Evolutionary conservation across 1,284 basidiomycete genomes (phyloP), one percentile per base, ranked within the genome.

Genomic region (Phenoliferia sp.): DNA sequence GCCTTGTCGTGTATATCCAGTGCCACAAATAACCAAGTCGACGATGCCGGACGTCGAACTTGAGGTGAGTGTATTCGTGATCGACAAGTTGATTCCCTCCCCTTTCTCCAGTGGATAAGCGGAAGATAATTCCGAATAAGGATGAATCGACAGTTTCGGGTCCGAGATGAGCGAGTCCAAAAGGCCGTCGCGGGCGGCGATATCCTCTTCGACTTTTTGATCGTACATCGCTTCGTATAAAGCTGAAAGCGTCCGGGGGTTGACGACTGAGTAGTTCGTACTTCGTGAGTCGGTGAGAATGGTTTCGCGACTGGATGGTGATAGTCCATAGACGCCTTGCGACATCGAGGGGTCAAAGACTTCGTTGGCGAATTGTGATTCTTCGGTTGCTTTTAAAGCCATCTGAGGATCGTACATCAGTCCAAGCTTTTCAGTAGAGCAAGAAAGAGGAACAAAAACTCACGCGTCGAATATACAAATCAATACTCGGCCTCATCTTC

Each of bases 221-320:
- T 82, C 82, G 71, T 86, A 86, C 61, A 85, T 80, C 31, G 83
- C 76, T 68, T 85, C 84, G 71, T 85, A 84, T 55, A 15, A 4
- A 28, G 36, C 72, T 28, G 31, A 75, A 29, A 75, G 66, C 22
- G 70, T 74, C 9, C 79, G 74, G 54, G 83, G 82, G 70, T 84
- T 86, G 22, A 86, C 83, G 34, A 85, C 84, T 17, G 84, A 82
- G 72, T 86, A 86, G 74, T 86, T 86, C 15, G 85, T 85, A 48
- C 77, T 76, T 68, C 81, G 80, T 66, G 85, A 85, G 67, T 86
- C 85, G 34, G 77, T 75, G 3, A 82, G 81, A 75, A 54, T 76
- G 70, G 70, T 82, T 79, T 33, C 81, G 81, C 50, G 63, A 57
- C 64, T 58, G 65, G 65, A 65, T 3, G 48, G 55, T 9, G 50